A percentile compares a stretch with the other conserved stretches of the same genome.
These are phyloP conservation scores for Penicillium malachiteum DNA, from an alignment of 495 filamentous ascomycete genomes.

Conservation along the genomic window DNA sequence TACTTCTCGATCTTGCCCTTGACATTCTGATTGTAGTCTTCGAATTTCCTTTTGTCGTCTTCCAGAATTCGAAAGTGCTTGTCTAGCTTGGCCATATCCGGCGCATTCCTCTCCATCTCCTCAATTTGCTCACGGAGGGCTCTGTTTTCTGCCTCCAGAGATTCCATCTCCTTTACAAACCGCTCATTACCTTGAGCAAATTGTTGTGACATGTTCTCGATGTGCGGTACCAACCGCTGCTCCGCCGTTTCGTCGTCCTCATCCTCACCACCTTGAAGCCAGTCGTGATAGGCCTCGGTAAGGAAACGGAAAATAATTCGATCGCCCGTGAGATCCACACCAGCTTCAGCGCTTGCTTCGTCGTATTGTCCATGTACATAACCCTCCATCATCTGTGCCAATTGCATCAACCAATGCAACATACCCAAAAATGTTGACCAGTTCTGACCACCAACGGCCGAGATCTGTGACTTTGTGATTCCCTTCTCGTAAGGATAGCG, in stretches of 20 bases:
- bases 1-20: conserved; percentile 81
- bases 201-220: conserved; percentile 85
- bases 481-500: conserved; percentile 91
- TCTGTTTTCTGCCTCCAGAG: conserved; percentile 80
- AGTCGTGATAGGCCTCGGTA: conserved; percentile 84
- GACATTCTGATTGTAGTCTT: conserved; percentile 81
- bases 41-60: conserved; percentile 88
- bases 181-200: conserved; percentile 80
- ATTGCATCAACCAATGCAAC: conserved; percentile 98
- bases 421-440: conserved; percentile 92
- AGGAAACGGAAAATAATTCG: conserved; percentile 92
- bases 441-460: conserved; percentile 91
- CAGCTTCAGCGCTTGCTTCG: conserved; percentile 81
- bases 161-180: conserved; percentile 76
- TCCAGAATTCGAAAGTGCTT: conserved; percentile 84
- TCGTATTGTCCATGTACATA: conserved; percentile 76
- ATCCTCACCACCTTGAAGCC: conserved; percentile 77
- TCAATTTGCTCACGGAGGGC: conserved; percentile 78
- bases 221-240: conserved; percentile 70
- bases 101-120: conserved; percentile 77
- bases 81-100: conserved; percentile 78
- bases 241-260: conserved; percentile 80
- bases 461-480: conserved; percentile 92
- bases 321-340: conserved; percentile 82
- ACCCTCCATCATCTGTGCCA: conserved; percentile 84